A percentile compares a stretch with the other conserved stretches of the same genome.
Evolutionary conservation across 2,329 filamentous ascomycete genomes (phyloP).

Genomic region (Zasmidium angulare): DNA sequence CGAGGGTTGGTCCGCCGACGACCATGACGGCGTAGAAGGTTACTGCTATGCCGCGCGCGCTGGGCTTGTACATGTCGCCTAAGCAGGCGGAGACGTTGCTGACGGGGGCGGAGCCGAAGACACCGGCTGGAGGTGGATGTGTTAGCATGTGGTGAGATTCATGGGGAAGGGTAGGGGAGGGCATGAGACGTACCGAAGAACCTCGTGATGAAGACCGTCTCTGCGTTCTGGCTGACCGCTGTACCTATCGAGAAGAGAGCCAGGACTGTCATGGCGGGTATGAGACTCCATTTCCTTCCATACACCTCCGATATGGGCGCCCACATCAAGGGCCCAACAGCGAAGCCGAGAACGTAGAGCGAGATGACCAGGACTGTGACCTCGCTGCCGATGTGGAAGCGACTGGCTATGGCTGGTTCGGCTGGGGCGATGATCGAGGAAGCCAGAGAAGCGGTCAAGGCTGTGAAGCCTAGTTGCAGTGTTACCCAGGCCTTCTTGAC

Average conservation of each 20-base stretch:
- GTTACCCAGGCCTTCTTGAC: slow-evolving; percentile 51
- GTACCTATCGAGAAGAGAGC: slow-evolving; percentile 50
- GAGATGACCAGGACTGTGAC: slow-evolving; percentile 48
- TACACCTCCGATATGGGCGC: slow-evolving; percentile 34
- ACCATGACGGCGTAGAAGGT: slow-evolving; percentile 43
- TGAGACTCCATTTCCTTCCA: slow-evolving; percentile 46
- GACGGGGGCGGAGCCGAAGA: slow-evolving; percentile 46
- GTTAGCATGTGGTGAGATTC: slow-evolving; percentile 5
- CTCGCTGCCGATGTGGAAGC: slow-evolving; percentile 46
- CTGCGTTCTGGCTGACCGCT: slow-evolving; percentile 40
- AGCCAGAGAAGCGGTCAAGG: slow-evolving; percentile 36
- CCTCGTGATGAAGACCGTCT: slow-evolving; percentile 41
- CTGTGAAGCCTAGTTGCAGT: slow-evolving; percentile 51
- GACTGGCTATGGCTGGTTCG: slow-evolving; percentile 42
- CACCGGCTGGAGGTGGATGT: slow-evolving; percentile 27
- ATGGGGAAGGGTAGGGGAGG: not conserved
- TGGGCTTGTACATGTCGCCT: slow-evolving; percentile 44
- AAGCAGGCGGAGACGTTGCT: slow-evolving; percentile 46
- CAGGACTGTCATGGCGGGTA: slow-evolving; percentile 44
- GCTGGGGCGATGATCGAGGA: slow-evolving; percentile 54
- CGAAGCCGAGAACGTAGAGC: slow-evolving; percentile 48
- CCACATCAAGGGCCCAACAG: slow-evolving; percentile 39
- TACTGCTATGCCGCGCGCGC: slow-evolving; percentile 41
- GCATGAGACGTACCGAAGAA: slow-evolving; percentile 38
- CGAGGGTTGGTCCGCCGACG: slow-evolving; percentile 40